Percentiles rank a stretch among this genome's conserved stretches.
Evolutionary conservation across 345 rosid species (phyloP).

Genomic region (Psidium guajava): DNA sequence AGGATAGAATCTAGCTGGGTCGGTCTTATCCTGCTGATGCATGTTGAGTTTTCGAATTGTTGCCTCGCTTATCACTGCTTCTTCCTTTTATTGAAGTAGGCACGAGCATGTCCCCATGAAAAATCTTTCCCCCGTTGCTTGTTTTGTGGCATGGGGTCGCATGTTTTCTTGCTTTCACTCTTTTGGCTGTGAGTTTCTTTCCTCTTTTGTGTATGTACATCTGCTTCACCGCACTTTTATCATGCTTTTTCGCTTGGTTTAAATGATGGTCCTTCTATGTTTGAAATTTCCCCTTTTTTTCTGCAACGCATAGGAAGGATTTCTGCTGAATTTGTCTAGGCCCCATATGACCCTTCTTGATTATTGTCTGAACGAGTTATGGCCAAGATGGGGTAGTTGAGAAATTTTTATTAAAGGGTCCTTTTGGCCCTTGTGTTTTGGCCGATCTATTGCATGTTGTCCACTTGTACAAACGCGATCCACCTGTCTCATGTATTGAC

Average conservation of each 20-base stretch:
- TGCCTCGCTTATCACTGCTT: not conserved
- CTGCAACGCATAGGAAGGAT: not conserved
- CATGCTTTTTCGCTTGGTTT: not conserved
- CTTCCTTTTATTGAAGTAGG: not conserved
- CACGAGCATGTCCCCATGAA: not conserved
- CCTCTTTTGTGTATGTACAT: not conserved
- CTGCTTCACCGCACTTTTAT: not conserved
- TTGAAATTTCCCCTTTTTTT: not conserved
- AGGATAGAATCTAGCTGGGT: constrained; percentile 4
- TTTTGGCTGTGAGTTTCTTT: not conserved
- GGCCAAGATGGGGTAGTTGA: not conserved
- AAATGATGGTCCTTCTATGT: not conserved
- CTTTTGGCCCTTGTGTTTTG: not conserved
- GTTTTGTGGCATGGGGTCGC: not conserved
- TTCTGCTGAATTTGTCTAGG: not conserved
- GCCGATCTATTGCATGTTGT: constrained; percentile 8
- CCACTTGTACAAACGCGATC: constrained; percentile 9
- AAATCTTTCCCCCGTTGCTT: not conserved
- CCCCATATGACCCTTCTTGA: not conserved
- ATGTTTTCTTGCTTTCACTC: not conserved
- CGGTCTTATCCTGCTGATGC: constrained; percentile 6
- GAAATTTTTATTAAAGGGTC: not conserved
- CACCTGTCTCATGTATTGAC: not conserved
- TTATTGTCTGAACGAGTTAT: not conserved
- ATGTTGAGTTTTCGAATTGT: constrained; percentile 12